Base-by-base conservation (phyloP, 2,329 filamentous ascomycete species). In the Phialemoniopsis sp. region DNA sequence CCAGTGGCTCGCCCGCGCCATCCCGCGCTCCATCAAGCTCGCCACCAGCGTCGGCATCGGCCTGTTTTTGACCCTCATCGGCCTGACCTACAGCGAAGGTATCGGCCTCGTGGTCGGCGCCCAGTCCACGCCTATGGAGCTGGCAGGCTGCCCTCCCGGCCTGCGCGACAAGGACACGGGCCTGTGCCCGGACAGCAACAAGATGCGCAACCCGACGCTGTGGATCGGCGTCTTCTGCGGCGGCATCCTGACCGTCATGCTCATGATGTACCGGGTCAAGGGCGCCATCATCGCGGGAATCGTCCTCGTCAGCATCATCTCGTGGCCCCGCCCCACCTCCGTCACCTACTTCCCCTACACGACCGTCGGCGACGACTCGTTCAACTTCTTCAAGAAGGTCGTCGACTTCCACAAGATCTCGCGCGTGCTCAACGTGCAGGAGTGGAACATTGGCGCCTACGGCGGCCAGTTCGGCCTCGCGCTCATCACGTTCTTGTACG, bases 171-270 rank as follows among this genome's bases (percentile, higher is more conserved):
- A 55, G 17, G 47, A 48, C 10, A 64, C 63, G 16, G 84, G 83
- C 9, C 52, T 78, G 7, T 93, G 87, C 57, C 76, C 77, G 0
- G 65, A 68, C 36, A 60, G 63, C 13, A 68, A 76, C 39, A 89
- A 89, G 72, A 91, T 95, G 87, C 80, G 87, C 44, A 87, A 76
- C 53, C 86, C 88, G 2, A 80, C 83, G 17, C 79, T 94, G 77
- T 95, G 89, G 89, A 73, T 94, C 37, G 89, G 88, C 29, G 89
- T 94, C 51, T 93, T 94, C 69, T 87, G 85, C 50, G 87, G 88
- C 32, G 87, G 88, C 44, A 74, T 94, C 46, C 65, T 94, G 36
- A 94, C 88, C 1, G 82, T 83, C 26, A 66, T 93, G 47, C 67
- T 94, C 39, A 86, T 91, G 82, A 77, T 90, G 69, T 94, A 89